phyloP scores from a whole-genome alignment of 306 rosid genomes.

The Mimosa pudica region DNA sequence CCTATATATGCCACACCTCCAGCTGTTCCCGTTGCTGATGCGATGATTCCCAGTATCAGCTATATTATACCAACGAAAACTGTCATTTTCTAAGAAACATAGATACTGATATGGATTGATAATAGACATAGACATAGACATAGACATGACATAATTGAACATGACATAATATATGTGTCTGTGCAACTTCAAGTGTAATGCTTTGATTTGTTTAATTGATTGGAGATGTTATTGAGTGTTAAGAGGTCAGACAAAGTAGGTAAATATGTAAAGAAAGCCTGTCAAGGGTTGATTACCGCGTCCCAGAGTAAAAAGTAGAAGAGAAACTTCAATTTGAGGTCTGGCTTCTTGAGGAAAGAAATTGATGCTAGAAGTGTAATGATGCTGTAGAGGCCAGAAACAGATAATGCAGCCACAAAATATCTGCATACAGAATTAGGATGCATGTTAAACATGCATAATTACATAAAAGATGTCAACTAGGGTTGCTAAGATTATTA shows the following conservation, averaged over 20 bases:
- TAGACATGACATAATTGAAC: background rate
- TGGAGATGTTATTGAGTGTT: background rate
- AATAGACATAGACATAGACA: background rate
- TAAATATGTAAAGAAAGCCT: slow-evolving; percentile 14
- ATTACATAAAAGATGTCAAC: no score
- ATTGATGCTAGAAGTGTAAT: slow-evolving; percentile 58
- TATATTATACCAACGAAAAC: slow-evolving; percentile 37
- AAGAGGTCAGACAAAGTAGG: slow-evolving; percentile 4
- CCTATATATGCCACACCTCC: slow-evolving; percentile 70
- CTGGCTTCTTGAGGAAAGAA: slow-evolving; percentile 54
- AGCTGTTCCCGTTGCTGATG: slow-evolving; percentile 77
- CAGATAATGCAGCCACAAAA: slow-evolving; percentile 65
- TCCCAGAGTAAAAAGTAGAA: slow-evolving; percentile 61
- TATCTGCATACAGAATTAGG: slow-evolving; percentile 52
- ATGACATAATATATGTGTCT: background rate
- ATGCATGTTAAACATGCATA: background rate
- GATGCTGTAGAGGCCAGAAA: slow-evolving; percentile 64
- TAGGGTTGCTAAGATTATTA: background rate
- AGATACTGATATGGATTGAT: slow-evolving; percentile 4
- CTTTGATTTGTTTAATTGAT: slow-evolving; percentile 9
- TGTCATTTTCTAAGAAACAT: background rate
- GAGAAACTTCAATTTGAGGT: slow-evolving; percentile 45
- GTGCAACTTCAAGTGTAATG: background rate
- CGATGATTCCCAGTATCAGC: slow-evolving; percentile 68
- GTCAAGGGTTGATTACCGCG: slow-evolving; percentile 45